Evolutionary conservation across 148 eudicot genomes (phyloP).

Genomic region (Spergularia marina): DNA sequence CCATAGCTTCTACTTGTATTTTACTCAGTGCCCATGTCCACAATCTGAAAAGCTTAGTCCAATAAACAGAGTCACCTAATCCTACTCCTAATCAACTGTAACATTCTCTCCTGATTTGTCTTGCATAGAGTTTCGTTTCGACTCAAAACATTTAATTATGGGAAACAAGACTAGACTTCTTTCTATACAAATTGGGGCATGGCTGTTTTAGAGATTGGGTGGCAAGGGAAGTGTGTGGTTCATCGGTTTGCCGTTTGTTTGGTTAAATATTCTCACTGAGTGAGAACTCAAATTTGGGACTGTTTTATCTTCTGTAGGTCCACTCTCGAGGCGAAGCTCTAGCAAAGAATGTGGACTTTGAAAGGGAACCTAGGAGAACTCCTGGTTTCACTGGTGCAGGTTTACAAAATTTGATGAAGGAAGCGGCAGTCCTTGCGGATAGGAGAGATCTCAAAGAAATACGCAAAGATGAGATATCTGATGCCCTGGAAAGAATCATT

Average conservation of each 20-base stretch:
- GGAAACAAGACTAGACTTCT: background rate
- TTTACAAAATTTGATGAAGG: conserved; percentile 96
- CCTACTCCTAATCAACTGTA: background rate
- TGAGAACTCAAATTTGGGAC: background rate
- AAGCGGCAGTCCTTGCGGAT: conserved; percentile 98
- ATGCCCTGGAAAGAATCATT: conserved; percentile 95
- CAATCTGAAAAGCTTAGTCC: background rate
- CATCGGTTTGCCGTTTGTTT: background rate
- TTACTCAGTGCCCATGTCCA: background rate
- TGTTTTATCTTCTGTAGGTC: conserved; percentile 44
- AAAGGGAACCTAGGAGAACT: conserved; percentile 88
- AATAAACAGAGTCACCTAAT: background rate
- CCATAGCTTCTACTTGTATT: background rate
- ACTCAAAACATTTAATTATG: background rate
- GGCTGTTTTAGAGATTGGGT: background rate
- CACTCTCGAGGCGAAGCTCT: conserved; percentile 98
- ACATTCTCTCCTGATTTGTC: background rate
- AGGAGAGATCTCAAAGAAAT: conserved; percentile 97
- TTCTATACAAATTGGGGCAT: background rate
- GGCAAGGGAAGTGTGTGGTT: background rate
- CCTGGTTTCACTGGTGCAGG: conserved; percentile 99
- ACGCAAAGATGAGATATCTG: conserved; percentile 96
- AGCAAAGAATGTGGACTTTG: conserved; percentile 96
- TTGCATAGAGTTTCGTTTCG: background rate
- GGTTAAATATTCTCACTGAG: background rate